Conservation (phyloP, 176 grass and related monocot species). For the Hyparrhenia diplandra region DNA sequence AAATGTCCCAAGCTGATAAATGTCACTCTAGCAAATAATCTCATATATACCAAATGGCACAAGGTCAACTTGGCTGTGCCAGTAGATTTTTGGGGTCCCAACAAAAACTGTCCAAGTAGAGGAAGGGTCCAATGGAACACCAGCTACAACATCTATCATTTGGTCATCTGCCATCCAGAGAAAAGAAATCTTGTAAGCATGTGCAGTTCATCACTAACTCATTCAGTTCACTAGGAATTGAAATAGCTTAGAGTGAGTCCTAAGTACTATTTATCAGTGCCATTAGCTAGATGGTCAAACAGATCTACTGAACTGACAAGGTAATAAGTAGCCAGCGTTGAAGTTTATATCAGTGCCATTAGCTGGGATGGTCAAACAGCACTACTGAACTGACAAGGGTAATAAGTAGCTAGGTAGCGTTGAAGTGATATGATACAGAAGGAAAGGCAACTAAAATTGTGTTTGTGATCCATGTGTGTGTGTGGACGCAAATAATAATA, state of each 20-base stretch:
- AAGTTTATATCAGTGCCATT: no score
- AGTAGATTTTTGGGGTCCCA: background rate
- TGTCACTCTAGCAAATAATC: background rate
- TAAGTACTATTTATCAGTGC: background rate
- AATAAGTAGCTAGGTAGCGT: no score
- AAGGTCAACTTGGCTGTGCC: no score
- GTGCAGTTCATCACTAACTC: constrained; percentile 9
- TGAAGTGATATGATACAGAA: background rate
- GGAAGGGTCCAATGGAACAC: constrained; percentile 51
- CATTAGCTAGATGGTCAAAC: background rate
- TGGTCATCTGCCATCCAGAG: background rate
- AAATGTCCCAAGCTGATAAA: background rate
- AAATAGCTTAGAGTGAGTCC: background rate
- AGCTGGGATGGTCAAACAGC: no score
- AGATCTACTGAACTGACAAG: background rate
- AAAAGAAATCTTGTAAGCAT: constrained; percentile 3
- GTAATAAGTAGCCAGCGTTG: background rate
- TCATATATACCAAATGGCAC: background rate
- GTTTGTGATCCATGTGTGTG: background rate
- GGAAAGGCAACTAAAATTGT: background rate
- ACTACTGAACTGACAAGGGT: no score
- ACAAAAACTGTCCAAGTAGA: constrained; percentile 30
- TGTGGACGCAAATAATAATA: background rate
- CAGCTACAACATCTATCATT: background rate
- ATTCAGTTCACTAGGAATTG: background rate